phyloP scores from a whole-genome alignment of 306 rosid genomes.

The Trifolium dubium region DNA sequence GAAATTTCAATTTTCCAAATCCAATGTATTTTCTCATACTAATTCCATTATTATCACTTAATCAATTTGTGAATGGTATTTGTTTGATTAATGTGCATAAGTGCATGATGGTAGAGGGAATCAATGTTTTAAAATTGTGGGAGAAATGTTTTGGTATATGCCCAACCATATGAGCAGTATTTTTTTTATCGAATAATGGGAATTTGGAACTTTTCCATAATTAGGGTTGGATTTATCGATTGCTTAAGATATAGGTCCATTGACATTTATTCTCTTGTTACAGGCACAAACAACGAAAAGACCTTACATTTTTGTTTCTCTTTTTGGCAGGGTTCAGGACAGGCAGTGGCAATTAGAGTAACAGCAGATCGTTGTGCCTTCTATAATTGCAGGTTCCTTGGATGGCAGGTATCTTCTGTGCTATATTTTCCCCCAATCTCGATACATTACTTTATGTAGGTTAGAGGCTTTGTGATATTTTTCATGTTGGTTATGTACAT shows the following conservation, averaged over 20 bases:
- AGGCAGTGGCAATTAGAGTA: constrained; percentile 97
- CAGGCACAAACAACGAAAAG: too few relatives aligned
- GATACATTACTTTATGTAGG: constrained; percentile 28
- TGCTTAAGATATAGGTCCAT: constrained; percentile 19
- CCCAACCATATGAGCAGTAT: not conserved
- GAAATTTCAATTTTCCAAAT: constrained; percentile 12
- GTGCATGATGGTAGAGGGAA: constrained; percentile 26
- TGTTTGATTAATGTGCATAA: constrained; percentile 4
- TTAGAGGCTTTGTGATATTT: constrained; percentile 21
- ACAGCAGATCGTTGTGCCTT: constrained; percentile 98
- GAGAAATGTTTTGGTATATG: not conserved
- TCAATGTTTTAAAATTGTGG: not conserved
- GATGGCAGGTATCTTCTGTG: constrained; percentile 84
- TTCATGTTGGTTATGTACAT: constrained; percentile 15
- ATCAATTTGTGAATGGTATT: constrained; percentile 9
- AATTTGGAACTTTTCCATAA: too few relatives aligned
- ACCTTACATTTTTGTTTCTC: constrained; percentile 17
- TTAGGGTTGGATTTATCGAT: not conserved
- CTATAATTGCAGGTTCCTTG: constrained; percentile 96
- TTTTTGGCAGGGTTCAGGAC: constrained; percentile 85
- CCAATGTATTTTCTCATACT: constrained; percentile 45
- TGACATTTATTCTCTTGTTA: constrained; percentile 2
- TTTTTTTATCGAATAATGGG: too few relatives aligned
- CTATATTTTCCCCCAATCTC: constrained; percentile 3
- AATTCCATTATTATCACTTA: constrained; percentile 28